Evolutionary conservation across 108 stramenopile genomes (phyloP).

Genomic region (Nitzschia inconspicua): DNA sequence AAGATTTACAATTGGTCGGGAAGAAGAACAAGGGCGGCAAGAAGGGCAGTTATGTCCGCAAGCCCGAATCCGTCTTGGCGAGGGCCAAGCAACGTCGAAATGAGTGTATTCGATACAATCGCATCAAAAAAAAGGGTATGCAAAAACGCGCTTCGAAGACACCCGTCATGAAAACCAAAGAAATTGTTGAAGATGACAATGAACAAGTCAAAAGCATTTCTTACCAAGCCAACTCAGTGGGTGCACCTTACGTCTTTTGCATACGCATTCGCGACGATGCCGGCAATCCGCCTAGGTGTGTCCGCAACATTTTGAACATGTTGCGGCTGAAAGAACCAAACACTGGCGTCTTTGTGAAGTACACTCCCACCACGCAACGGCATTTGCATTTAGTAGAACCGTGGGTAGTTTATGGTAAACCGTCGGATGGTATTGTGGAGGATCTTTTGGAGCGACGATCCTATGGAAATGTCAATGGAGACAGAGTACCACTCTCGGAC

Average conservation of each 20-base stretch:
- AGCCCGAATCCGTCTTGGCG: conserved; percentile 67
- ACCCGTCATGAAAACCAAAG: conserved; percentile 45
- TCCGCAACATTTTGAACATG: conserved; percentile 45
- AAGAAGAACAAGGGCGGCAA: conserved; percentile 22
- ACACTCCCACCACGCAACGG: conserved; percentile 47
- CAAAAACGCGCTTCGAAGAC: conserved; percentile 75
- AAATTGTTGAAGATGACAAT: conserved; percentile 35
- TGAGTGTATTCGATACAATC: conserved; percentile 55
- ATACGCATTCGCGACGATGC: conserved; percentile 68
- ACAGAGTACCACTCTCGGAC: conserved; percentile 71
- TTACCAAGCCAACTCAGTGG: conserved; percentile 80
- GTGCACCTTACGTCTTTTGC: conserved; percentile 63
- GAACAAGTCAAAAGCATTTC: conserved; percentile 27
- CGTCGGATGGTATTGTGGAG: conserved; percentile 57
- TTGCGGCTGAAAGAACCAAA: conserved; percentile 58
- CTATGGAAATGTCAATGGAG: conserved; percentile 56
- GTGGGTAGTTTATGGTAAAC: conserved; percentile 77
- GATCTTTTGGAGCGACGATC: conserved; percentile 78
- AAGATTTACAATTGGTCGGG: conserved; percentile 10
- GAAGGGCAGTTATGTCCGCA: conserved; percentile 47
- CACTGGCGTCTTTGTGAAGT: conserved; percentile 77
- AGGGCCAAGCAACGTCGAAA: conserved; percentile 49
- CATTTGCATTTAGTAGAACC: conserved; percentile 82
- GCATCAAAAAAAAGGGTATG: conserved; percentile 85
- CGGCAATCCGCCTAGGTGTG: conserved; percentile 38